Evolutionary conservation across 768 basidiomycete species (phyloP), one percentile per base, ranked within the genome.

Genomic region (Tremella fuciformis): DNA sequence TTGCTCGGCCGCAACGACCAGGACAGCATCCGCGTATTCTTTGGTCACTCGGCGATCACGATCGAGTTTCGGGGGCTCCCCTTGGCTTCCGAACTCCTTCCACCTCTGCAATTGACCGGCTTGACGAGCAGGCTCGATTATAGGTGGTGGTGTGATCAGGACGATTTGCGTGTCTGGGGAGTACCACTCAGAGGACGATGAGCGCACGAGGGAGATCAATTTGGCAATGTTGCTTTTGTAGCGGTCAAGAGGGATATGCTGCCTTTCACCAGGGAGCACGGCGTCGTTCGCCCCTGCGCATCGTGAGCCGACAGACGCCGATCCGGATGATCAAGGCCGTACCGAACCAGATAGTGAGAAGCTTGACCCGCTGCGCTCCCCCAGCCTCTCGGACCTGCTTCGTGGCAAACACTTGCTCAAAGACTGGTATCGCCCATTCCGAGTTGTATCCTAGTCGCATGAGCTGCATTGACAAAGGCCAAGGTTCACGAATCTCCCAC

Each of bases 291-390:
- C 76, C 13, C 78, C 78, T 62, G 11, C 13, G 11, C 13, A 19
- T n/a, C 21, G 13, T 34, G 15, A 19, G 22, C 58, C 51, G 11
- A 3, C 41, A 63, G 24, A n/a, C 42, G 6, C 22, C 25, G 49
- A 8, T 86, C 22, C 1, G 41, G 38, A 13, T 11, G 34, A 26
- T 3, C 21, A 22, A 13, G n/a, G 15, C 61, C 69, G 21, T 29
- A 49, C 91, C 91, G 60, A 89, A 88, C 90, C 90, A 96, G 69
- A 94, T 84, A 6, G 84, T 84, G 59, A 93, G 80, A n/a, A 93
- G 75, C 41, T 83, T 84, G 37, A 91, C 81, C 46, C 81, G 83
- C 8, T 87, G 85, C 19, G 63, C 60, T 9, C 37, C 42, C 6
- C 61, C 61, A 38, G 80, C 79, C 52, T 81, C 76, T 19, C 74